phyloP scores from a whole-genome alignment of 2,329 filamentous ascomycete species.

The Aspergillus sp. region DNA sequence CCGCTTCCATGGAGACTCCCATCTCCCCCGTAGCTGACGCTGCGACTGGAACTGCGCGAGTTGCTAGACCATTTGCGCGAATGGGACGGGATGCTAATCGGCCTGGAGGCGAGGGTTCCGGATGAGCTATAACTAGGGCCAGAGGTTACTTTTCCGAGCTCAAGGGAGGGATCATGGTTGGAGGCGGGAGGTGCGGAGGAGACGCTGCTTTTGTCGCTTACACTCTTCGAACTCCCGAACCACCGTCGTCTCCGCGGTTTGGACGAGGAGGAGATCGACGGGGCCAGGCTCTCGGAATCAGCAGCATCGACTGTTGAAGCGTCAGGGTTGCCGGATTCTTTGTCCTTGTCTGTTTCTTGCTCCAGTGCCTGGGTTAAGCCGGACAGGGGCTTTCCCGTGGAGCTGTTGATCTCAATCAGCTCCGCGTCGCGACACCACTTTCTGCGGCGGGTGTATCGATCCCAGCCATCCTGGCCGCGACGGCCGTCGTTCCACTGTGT shows the following conservation, averaged over 20 bases:
- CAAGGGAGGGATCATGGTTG: conserved; percentile 21
- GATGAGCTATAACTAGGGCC: conserved; percentile 16
- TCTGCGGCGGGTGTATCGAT: conserved; percentile 83
- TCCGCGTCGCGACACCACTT: conserved; percentile 98
- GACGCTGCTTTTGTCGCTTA: conserved; percentile 26
- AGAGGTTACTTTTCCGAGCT: conserved; percentile 23
- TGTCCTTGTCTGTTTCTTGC: conserved; percentile 22
- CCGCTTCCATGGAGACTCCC: conserved; percentile 25
- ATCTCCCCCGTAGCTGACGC: conserved; percentile 18
- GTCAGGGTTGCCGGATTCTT: conserved; percentile 16
- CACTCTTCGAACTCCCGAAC: conserved; percentile 35
- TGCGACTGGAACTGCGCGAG: conserved; percentile 18
- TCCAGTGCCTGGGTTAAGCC: conserved; percentile 28
- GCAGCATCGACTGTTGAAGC: conserved; percentile 22
- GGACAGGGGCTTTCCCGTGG: conserved; percentile 43
- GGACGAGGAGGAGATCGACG: conserved; percentile 25
- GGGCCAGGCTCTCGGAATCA: conserved; percentile 27
- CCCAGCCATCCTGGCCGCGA: conserved; percentile 85
- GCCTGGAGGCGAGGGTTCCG: conserved; percentile 23
- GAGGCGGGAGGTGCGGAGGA: conserved; percentile 19
- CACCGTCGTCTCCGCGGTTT: conserved; percentile 36
- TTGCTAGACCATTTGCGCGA: conserved; percentile 28
- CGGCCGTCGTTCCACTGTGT: conserved; percentile 88
- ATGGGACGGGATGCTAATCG: conserved; percentile 28
- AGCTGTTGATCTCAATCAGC: conserved; percentile 69